Evolutionary conservation across 176 grass and related monocot genomes (phyloP), one percentile per base, ranked within the genome.

Genomic region (Triticum timopheevii): DNA sequence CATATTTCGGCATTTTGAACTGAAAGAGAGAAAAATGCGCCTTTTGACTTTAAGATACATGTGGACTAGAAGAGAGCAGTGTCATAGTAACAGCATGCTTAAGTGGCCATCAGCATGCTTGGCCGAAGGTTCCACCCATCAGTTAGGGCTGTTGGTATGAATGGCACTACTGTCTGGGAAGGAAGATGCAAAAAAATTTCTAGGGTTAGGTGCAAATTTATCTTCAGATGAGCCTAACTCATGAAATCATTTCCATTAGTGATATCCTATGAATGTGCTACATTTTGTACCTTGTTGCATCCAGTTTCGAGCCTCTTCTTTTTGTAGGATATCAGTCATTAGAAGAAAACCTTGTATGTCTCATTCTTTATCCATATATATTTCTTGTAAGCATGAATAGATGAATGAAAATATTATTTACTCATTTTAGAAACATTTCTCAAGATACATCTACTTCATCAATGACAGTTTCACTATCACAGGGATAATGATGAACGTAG

Each of bases 401-500:
- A 65, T 77, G 65, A 27, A 61, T 30, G 25, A 73, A 80, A 85
- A 85, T 22, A 19, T 73, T 89, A 70, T 86, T 61, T 78, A 73
- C 45, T 83, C 22, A 77, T 69, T 50, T 85, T 58, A 73, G 56
- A 89, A 82, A 11, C 65, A 64, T 34, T 83, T 79, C 83, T 86
- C 35, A 79, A 78, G 38, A 81, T 83, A 61, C 64, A 61, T 92
- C 13, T 82, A 63, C 58, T 61, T 73, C 34, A 45, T 44, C 27
- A 91, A 76, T 85, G 36, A n/a, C 56, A 67, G 11, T 86, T 68
- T 82, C 61, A 27, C 39, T 84, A 30, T 77, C 78, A 76, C 77
- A 99, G 97, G 89, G 91, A 96, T 93, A 87, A 84, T 63, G 87
- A 96, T 93, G 97, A 94, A 52, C 87, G 85, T 27, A 88, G 91